Evolutionary conservation across 192 early-diverging fungal genomes (phyloP), one percentile per base, ranked within the genome.

Genomic region (Pilobolus umbonatus): DNA sequence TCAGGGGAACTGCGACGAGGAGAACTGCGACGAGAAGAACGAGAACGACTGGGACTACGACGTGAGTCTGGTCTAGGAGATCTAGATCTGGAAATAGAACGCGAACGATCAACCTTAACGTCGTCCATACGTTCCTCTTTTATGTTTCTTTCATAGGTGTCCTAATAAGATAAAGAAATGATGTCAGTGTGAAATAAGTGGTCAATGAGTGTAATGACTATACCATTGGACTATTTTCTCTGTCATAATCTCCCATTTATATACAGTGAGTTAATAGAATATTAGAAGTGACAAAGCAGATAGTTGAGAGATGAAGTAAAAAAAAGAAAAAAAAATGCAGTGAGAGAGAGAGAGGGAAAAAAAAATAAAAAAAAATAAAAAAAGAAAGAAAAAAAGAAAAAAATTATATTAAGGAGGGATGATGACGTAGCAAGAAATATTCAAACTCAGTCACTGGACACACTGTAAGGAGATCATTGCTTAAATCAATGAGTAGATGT

Each of bases 71-170:
- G 46, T 19, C 36, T 42, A 21, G 60, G 60, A 12, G 58, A 61
- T 21, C 58, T 50, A 6, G 58, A 61, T 4, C 26, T 34, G 39
- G 65, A 67, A 36, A 34, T 57, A 54, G 52, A 46, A 45, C 29
- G 59, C 19, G 59, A 50, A 30, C 59, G 59, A 10, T 12, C 34
- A 40, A 15, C 51, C n/a, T 26, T 26, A 14, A 8, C 55, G 39
- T n/a, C 40, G n/a, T 40, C 14, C 28, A 39, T 25, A 43, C 10
- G n/a, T 5, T 30, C 55, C 12, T 57, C 39, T 29, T 36, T 19
- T 24, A 25, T 21, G n/a, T 17, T 17, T 53, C 30, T 35, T 12
- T 53, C 51, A 21, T 32, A 21, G 14, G 31, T 53, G 32, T 38
- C 22, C 51, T 53, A 42, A 42, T 1, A 42, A 42, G 19, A 42